phyloP scores from a whole-genome alignment of 164 flowering plant species.

The Magnolia sinica region DNA sequence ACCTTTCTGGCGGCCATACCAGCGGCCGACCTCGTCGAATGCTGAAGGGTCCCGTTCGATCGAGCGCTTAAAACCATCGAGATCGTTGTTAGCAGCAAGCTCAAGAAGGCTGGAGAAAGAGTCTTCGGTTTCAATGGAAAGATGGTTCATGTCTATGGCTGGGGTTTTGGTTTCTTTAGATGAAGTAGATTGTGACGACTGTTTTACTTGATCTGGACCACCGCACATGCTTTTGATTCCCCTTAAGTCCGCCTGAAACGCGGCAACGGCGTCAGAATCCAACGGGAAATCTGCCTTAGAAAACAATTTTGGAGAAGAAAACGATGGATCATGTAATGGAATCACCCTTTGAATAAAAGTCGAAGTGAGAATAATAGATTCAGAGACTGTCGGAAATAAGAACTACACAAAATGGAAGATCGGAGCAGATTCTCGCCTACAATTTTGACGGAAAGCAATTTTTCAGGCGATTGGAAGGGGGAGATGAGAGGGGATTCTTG shows the following conservation, averaged over 20 bases:
- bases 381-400: background rate
- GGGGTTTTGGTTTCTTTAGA: constrained; percentile 15
- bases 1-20: constrained; percentile 88
- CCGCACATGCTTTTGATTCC: constrained; percentile 40
- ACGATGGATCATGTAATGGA: too few relatives aligned
- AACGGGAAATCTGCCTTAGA: too few relatives aligned
- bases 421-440: too few relatives aligned
- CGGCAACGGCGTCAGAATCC: background rate
- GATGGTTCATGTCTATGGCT: constrained; percentile 43
- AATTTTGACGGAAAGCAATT: too few relatives aligned
- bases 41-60: constrained; percentile 51
- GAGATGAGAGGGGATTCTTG: too few relatives aligned
- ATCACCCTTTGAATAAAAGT: too few relatives aligned
- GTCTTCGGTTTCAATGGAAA: constrained; percentile 66
- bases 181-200: constrained; percentile 14
- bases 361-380: background rate
- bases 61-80: constrained; percentile 52
- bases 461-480: too few relatives aligned
- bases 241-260: constrained; percentile 2
- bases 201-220: constrained; percentile 32
- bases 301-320: too few relatives aligned
- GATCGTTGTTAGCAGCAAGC: constrained; percentile 83
- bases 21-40: constrained; percentile 66
- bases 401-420: background rate
- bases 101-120: constrained; percentile 71